Evolutionary conservation across 768 basidiomycete species (phyloP).

Genomic region (Pholiota molesta): DNA sequence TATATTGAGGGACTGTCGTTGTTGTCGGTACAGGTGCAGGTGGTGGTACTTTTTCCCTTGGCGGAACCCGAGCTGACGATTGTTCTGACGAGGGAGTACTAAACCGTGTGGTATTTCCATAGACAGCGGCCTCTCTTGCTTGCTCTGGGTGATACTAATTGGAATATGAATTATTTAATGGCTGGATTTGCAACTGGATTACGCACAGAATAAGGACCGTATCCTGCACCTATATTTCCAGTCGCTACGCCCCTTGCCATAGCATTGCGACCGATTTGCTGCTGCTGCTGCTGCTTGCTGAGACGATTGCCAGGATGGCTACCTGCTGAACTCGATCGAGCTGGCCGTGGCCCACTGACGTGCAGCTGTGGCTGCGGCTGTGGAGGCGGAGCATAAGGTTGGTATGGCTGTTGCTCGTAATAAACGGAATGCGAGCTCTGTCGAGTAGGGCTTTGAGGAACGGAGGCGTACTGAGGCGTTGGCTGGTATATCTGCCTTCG

Average conservation of each 20-base stretch:
- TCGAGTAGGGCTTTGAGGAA: slow-evolving; percentile 53
- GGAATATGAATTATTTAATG: slow-evolving; percentile 6
- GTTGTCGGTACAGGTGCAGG: slow-evolving; percentile 43
- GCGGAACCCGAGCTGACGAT: slow-evolving; percentile 27
- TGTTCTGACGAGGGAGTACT: slow-evolving; percentile 49
- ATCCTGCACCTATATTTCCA: slow-evolving; percentile 76
- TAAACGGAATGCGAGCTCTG: slow-evolving; percentile 19
- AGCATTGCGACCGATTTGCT: slow-evolving; percentile 44
- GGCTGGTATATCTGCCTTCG: slow-evolving; percentile 46
- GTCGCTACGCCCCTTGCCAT: slow-evolving; percentile 79
- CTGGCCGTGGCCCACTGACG: slow-evolving; percentile 24
- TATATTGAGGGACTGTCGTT: slow-evolving; percentile 67
- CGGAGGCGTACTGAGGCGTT: slow-evolving; percentile 63
- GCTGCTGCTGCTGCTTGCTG: slow-evolving; percentile 3
- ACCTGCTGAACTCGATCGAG: slow-evolving; percentile 27
- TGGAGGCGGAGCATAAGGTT: slow-evolving; percentile 17
- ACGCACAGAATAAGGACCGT: slow-evolving; percentile 85
- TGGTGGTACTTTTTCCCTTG: slow-evolving; percentile 32
- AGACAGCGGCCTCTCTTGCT: slow-evolving; percentile 46
- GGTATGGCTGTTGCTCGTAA: background rate
- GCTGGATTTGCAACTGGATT: background rate
- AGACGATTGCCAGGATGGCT: slow-evolving; percentile 13
- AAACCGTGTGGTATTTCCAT: slow-evolving; percentile 51
- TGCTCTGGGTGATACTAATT: slow-evolving; percentile 60
- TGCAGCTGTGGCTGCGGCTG: slow-evolving; percentile 28